Evolutionary conservation across 176 grass and related monocot genomes (phyloP), one percentile per base, ranked within the genome.

Genomic region (Leersia perrieri): DNA sequence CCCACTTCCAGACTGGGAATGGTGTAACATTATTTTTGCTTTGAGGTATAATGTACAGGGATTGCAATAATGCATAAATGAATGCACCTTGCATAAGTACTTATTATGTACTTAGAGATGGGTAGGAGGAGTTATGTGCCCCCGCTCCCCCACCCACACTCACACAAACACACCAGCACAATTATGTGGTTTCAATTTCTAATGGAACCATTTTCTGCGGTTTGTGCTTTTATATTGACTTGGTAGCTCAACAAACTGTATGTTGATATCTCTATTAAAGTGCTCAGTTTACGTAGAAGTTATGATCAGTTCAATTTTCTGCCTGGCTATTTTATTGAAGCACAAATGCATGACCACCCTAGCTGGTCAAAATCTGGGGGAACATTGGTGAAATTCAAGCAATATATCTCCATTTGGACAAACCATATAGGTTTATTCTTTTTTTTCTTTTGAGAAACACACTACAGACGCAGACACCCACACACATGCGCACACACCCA

Each of bases 241-340:
- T 32, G 13, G 69, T 45, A 29, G 40, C 15, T 18, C 35, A 41
- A 40, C n/a, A 40, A 14, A 12, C 15, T 35, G 40, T 40, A 26
- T 22, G 40, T 40, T 69, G n/a, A 8, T n/a, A n/a, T n/a, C n/a
- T n/a, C 33, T 76, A 70, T 44, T 62, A 61, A 30, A 40, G 23
- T 32, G 8, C 9, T 84, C 35, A 39, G 60, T 57, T 45, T 41
- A 58, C 26, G 5, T 26, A n/a, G 20, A 70, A 47, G 51, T 55
- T 53, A 53, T 53, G 47, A 53, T 20, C 47, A 70, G 28, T 16
- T 76, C 22, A 18, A 25, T 84, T 7, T 16, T 68, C 53, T 27
- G 14, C 67, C 20, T 74, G 16, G 31, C 14, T 63, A 73, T 49
- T 20, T 82, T 45, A 61, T 15, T 77, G 38, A 85, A 28, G n/a